phyloP scores from a whole-genome alignment of 1,139 yeast genomes.

The Saccharomyces hybrid region DNA sequence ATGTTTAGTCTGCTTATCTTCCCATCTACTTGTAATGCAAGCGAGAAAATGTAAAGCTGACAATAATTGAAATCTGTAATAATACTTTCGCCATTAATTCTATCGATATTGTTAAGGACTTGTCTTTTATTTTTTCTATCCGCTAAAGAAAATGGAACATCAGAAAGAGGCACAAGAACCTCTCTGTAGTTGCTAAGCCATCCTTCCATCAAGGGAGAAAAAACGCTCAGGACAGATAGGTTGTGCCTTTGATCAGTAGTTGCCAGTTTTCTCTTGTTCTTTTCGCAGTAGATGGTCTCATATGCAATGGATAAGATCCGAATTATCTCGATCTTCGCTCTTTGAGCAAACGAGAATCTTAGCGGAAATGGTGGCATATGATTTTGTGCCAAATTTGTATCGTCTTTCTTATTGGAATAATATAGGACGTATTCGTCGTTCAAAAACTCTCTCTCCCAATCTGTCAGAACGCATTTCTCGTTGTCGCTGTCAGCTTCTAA shows the following conservation, averaged over 20 bases:
- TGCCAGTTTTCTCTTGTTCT: constrained; percentile 37
- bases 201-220: constrained; percentile 67
- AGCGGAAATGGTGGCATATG: constrained; percentile 22
- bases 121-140: constrained; percentile 28
- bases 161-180: constrained; percentile 41
- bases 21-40: constrained; percentile 56
- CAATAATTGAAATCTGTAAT: constrained; percentile 80
- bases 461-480: constrained; percentile 23
- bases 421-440: constrained; percentile 29
- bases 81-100: constrained; percentile 61
- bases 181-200: constrained; percentile 65
- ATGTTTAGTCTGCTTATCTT: constrained; percentile 39
- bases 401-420: constrained; percentile 16
- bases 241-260: constrained; percentile 51
- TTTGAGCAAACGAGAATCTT: constrained; percentile 55
- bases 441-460: constrained; percentile 28
- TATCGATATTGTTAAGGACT: constrained; percentile 35
- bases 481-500: constrained; percentile 22
- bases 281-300: constrained; percentile 68
- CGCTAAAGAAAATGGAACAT: constrained; percentile 5
- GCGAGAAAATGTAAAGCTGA: constrained; percentile 70
- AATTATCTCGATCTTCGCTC: constrained; percentile 70
- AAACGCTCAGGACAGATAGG: constrained; percentile 59
- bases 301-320: constrained; percentile 78
- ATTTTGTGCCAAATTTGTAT: constrained; percentile 6